These are phyloP conservation scores for Neurospora africana DNA, from an alignment of 495 filamentous ascomycete species.

Conservation along the genomic window DNA sequence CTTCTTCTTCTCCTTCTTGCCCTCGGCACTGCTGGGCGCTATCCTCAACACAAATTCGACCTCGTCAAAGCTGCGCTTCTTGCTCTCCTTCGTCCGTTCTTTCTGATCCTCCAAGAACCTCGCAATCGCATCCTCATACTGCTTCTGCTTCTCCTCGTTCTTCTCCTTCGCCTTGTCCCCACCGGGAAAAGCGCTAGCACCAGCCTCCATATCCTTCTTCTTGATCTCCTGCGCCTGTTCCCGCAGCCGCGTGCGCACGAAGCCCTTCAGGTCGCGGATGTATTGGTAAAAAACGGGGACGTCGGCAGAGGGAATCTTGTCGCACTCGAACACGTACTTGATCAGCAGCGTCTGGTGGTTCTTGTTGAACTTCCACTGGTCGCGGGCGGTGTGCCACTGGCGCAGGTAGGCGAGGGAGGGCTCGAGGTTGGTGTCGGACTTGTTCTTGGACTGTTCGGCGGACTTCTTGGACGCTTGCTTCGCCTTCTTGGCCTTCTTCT, in stretches of 20 bases:
- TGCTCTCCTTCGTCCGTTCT: constrained; percentile 9
- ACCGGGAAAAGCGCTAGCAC: constrained; percentile 27
- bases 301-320: constrained; percentile 52
- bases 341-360: constrained; percentile 71
- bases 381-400: constrained; percentile 53
- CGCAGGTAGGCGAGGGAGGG: constrained; percentile 64
- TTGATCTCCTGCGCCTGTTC: constrained; percentile 48
- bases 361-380: constrained; percentile 89
- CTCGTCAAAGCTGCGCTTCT: constrained; percentile 34
- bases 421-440: constrained; percentile 34
- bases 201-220: constrained; percentile 38
- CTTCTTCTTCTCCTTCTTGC: neutral
- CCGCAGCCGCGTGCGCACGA: constrained; percentile 50
- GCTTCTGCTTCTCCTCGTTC: constrained; percentile 32
- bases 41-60: constrained; percentile 35
- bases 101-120: constrained; percentile 26
- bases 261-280: constrained; percentile 60
- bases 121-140: constrained; percentile 48
- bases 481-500: constrained; percentile 30
- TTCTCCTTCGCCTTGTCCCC: constrained; percentile 32
- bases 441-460: neutral
- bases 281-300: constrained; percentile 57
- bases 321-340: constrained; percentile 64
- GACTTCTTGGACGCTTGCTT: constrained; percentile 3
- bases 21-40: constrained; percentile 4